phyloP scores from a whole-genome alignment of 2,329 filamentous ascomycete genomes.

The Zymoseptoria tritici region DNA sequence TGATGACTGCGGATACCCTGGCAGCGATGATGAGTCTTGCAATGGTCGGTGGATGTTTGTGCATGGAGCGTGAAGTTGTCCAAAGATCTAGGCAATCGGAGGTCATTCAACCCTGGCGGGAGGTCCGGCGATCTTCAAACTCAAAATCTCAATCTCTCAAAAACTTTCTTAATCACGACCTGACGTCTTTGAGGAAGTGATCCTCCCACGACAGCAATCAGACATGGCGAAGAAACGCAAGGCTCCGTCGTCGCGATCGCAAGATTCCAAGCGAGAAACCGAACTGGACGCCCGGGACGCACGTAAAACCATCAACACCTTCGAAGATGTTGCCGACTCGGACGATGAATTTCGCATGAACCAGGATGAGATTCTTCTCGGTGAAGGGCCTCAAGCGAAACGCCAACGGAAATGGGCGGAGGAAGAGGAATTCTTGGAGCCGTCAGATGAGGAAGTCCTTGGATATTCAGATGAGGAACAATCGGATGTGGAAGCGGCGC shows the following conservation, averaged over 20 bases:
- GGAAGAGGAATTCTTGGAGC: conserved; percentile 54
- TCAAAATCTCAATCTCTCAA: background rate
- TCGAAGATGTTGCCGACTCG: conserved; percentile 82
- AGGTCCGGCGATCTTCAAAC: background rate
- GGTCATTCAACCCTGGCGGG: background rate
- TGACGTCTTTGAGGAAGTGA: background rate
- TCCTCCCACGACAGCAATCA: background rate
- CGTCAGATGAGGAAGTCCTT: conserved; percentile 57
- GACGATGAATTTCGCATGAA: conserved; percentile 90
- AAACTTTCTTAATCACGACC: background rate
- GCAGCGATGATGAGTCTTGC: no score
- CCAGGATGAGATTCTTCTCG: conserved; percentile 76
- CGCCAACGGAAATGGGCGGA: conserved; percentile 63
- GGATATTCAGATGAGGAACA: conserved; percentile 39
- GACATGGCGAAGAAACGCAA: conserved; percentile 44
- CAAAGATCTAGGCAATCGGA: no score
- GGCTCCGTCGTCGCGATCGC: conserved; percentile 3
- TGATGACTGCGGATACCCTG: no score
- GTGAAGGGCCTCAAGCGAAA: conserved; percentile 73
- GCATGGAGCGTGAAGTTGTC: no score
- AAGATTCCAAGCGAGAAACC: conserved; percentile 2
- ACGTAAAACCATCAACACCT: conserved; percentile 53
- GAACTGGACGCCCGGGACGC: conserved; percentile 27
- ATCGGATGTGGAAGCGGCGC: conserved; percentile 47
- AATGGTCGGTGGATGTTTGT: no score